phyloP scores from a whole-genome alignment of 1,284 basidiomycete genomes.

The Cryptococcus amylolentus region DNA sequence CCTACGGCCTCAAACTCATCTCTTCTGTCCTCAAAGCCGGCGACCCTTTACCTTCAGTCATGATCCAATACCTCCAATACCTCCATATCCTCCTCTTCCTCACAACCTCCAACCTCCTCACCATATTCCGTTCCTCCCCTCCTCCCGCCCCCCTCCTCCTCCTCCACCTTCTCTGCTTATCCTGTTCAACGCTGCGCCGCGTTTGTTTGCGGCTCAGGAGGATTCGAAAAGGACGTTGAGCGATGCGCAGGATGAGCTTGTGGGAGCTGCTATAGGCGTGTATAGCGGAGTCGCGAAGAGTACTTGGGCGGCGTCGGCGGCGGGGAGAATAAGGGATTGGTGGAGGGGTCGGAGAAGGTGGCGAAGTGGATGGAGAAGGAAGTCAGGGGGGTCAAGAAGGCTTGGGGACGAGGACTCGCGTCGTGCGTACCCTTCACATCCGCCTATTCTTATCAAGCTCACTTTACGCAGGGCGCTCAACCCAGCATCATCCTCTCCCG shows the following conservation, averaged over 20 bases:
- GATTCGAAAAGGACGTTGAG: slow-evolving; percentile 12
- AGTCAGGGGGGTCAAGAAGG: slow-evolving; percentile 29
- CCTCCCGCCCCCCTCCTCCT: slow-evolving; percentile 20
- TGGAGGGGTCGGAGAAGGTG: slow-evolving; percentile 42
- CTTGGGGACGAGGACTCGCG: slow-evolving; percentile 33
- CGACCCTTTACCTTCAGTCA: slow-evolving; percentile 18
- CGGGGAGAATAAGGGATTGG: slow-evolving; percentile 11
- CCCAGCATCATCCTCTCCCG: slow-evolving; percentile 44
- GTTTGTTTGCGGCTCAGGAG: slow-evolving; percentile 20
- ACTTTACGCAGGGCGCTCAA: slow-evolving; percentile 23
- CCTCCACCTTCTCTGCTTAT: slow-evolving; percentile 33
- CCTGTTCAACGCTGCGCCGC: slow-evolving; percentile 27
- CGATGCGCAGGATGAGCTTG: slow-evolving; percentile 38
- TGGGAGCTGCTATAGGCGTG: slow-evolving; percentile 39
- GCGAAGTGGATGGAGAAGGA: slow-evolving; percentile 46
- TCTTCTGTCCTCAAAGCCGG: slow-evolving; percentile 9
- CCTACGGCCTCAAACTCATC: slow-evolving; percentile 25
- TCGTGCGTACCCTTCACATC: slow-evolving; percentile 12
- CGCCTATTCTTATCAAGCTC: not conserved
- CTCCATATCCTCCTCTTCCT: slow-evolving; percentile 22
- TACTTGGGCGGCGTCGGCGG: slow-evolving; percentile 27
- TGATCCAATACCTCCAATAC: slow-evolving; percentile 27
- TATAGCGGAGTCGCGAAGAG: slow-evolving; percentile 39
- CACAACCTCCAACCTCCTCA: slow-evolving; percentile 13
- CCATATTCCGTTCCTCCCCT: slow-evolving; percentile 43